Percentiles rank a stretch among this genome's conserved stretches.
Evolutionary conservation across 305 asterid species (phyloP).

Genomic region (Fraxinus velutina): DNA sequence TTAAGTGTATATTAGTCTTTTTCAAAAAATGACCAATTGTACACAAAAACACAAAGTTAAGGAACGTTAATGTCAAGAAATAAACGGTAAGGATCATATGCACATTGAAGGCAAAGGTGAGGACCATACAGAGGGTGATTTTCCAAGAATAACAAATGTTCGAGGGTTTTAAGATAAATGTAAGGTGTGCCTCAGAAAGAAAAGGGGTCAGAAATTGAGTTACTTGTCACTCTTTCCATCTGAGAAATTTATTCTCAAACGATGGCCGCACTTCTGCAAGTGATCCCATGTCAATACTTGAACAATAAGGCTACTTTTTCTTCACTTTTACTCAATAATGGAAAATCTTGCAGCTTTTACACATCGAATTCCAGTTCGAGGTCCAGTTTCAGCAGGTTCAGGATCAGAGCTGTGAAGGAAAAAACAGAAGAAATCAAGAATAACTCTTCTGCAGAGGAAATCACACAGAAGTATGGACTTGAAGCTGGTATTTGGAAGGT

Average conservation of each 20-base stretch:
- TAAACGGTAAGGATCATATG: not conserved
- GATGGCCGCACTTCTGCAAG: conserved; percentile 51
- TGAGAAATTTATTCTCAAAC: not conserved
- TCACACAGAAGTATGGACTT: conserved; percentile 78
- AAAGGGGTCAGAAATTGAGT: conserved; percentile 34
- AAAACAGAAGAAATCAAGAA: conserved; percentile 58
- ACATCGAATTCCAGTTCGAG: conserved; percentile 21
- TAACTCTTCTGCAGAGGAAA: conserved; percentile 65
- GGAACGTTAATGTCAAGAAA: not conserved
- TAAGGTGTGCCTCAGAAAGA: not conserved
- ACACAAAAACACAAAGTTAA: not conserved
- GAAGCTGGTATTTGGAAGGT: conserved; percentile 99
- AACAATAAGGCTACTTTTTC: conserved; percentile 21
- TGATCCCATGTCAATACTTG: conserved; percentile 30
- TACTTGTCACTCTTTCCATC: conserved; percentile 45
- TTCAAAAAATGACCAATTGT: not conserved
- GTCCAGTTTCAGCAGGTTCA: conserved; percentile 40
- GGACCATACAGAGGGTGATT: not conserved
- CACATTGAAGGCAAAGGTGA: not conserved
- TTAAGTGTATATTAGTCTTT: not conserved
- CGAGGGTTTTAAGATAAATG: conserved; percentile 11
- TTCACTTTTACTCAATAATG: conserved; percentile 18
- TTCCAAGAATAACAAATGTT: not conserved
- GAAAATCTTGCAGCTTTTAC: conserved; percentile 23
- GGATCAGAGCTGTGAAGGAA: conserved; percentile 72